Percentiles rank a stretch among this genome's conserved stretches.
Evolutionary conservation across 495 filamentous ascomycete genomes (phyloP).

Genomic region (Xylaria longipes): DNA sequence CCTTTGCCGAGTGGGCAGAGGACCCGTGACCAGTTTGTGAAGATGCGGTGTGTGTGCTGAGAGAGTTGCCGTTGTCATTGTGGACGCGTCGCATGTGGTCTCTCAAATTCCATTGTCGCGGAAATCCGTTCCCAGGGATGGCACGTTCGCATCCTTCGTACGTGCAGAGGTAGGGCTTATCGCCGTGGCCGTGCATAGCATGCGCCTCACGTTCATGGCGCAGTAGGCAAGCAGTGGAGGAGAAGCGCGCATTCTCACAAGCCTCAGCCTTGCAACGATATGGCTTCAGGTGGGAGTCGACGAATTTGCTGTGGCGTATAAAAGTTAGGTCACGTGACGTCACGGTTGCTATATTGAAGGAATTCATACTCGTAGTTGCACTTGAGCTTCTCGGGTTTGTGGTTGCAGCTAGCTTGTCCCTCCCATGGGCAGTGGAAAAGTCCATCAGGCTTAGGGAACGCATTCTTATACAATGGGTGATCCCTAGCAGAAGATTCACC

Average conservation of each 20-base stretch:
- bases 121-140: conserved; percentile 81
- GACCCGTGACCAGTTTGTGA: conserved; percentile 45
- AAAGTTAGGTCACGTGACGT: conserved; percentile 24
- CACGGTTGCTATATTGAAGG: conserved; percentile 25
- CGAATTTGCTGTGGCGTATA: conserved; percentile 73
- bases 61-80: conserved; percentile 66
- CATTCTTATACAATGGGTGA: conserved; percentile 78
- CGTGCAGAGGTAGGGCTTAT: conserved; percentile 85
- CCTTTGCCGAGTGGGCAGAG: conserved; percentile 45
- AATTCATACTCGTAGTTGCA: conserved; percentile 91
- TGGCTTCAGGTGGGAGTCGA: conserved; percentile 93
- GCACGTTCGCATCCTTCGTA: conserved; percentile 85
- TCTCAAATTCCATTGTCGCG: conserved; percentile 88
- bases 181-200: conserved; percentile 91
- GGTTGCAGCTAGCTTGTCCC: conserved; percentile 75
- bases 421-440: conserved; percentile 92
- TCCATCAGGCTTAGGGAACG: conserved; percentile 69
- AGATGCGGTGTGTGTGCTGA: conserved; percentile 39
- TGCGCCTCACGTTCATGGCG: conserved; percentile 94
- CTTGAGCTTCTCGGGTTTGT: conserved; percentile 89
- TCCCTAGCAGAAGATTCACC: conserved; percentile 71
- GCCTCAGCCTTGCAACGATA: conserved; percentile 85
- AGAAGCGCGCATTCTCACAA: conserved; percentile 83
- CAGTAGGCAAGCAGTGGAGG: conserved; percentile 92
- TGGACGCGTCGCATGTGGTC: conserved; percentile 96